Evolutionary conservation across 306 rosid genomes (phyloP).

Genomic region (Vachellia pachyceras): DNA sequence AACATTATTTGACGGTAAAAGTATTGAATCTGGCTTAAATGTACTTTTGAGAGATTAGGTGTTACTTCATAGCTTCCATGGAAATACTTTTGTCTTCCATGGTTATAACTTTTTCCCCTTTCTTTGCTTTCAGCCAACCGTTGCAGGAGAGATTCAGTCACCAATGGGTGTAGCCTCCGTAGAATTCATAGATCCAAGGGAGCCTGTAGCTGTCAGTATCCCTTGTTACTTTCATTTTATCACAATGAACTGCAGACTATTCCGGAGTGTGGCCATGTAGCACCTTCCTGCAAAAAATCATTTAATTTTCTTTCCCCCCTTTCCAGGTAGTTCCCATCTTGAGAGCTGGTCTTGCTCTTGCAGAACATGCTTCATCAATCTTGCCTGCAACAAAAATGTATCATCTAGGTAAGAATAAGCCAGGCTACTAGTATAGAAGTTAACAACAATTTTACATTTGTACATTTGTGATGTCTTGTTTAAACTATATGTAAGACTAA

Average conservation of each 20-base stretch:
- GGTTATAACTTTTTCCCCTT: not conserved
- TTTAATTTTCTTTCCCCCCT: constrained; percentile 39
- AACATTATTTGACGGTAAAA: constrained; percentile 7
- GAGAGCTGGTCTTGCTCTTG: constrained; percentile 93
- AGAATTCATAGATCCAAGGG: constrained; percentile 93
- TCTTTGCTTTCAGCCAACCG: constrained; percentile 68
- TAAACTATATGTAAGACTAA: constrained; percentile 1
- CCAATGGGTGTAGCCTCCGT: constrained; percentile 89
- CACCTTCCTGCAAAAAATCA: constrained; percentile 38
- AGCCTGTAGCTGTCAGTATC: constrained; percentile 77
- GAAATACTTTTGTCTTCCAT: not conserved
- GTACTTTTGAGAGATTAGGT: constrained; percentile 9
- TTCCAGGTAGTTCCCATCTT: constrained; percentile 86
- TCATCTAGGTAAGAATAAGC: constrained; percentile 75
- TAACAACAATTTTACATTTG: constrained; percentile 13
- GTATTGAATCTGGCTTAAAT: not conserved
- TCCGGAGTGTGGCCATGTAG: constrained; percentile 18
- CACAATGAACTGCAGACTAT: constrained; percentile 2
- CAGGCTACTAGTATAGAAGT: not conserved
- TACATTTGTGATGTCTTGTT: constrained; percentile 18
- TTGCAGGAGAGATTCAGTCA: constrained; percentile 86
- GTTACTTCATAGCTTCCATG: constrained; percentile 17
- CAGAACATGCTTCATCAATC: constrained; percentile 77
- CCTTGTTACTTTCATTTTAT: constrained; percentile 25
- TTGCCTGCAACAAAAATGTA: constrained; percentile 86